Percentiles rank a stretch among this genome's conserved stretches.
Evolutionary conservation across 1,139 yeast species (phyloP).

Genomic region (Yamadazyma spencermartinsiae): DNA sequence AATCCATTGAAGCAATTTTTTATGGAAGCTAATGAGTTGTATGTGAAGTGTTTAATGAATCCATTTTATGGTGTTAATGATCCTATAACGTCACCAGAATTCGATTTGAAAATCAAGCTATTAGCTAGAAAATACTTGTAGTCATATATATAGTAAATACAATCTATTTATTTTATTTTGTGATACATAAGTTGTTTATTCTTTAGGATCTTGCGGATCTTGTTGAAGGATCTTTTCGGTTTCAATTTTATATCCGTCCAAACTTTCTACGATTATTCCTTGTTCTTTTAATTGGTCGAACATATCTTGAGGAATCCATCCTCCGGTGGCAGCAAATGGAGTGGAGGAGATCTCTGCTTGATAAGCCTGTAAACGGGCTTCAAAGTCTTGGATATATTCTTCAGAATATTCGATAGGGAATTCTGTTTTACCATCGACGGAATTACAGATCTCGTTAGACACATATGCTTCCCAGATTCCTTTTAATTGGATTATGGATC

Average conservation of each 20-base stretch:
- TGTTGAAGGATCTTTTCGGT: conserved; percentile 39
- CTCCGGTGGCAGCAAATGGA: conserved; percentile 89
- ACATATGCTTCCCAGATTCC: conserved; percentile 75
- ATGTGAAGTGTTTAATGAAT: conserved; percentile 79
- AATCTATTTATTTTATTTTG: not conserved
- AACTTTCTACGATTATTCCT: conserved; percentile 53
- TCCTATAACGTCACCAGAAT: conserved; percentile 70
- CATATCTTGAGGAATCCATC: conserved; percentile 95
- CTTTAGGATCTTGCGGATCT: conserved; percentile 10
- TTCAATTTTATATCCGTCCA: conserved; percentile 40
- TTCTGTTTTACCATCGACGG: conserved; percentile 27
- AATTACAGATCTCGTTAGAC: conserved; percentile 57
- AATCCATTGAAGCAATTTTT: conserved; percentile 82
- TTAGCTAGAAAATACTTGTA: conserved; percentile 76
- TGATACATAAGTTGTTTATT: no score
- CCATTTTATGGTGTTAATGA: conserved; percentile 84
- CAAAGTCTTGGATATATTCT: conserved; percentile 57
- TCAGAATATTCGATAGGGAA: conserved; percentile 63
- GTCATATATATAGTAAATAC: conserved; percentile 2
- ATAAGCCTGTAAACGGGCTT: conserved; percentile 60
- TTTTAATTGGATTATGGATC: conserved; percentile 67
- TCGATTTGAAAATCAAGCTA: conserved; percentile 71
- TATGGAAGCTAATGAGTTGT: conserved; percentile 80
- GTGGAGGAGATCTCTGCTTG: conserved; percentile 65
- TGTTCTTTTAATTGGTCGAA: conserved; percentile 67